Conservation (phyloP, 768 basidiomycete species). For the Pleurotus tuber-regium region DNA sequence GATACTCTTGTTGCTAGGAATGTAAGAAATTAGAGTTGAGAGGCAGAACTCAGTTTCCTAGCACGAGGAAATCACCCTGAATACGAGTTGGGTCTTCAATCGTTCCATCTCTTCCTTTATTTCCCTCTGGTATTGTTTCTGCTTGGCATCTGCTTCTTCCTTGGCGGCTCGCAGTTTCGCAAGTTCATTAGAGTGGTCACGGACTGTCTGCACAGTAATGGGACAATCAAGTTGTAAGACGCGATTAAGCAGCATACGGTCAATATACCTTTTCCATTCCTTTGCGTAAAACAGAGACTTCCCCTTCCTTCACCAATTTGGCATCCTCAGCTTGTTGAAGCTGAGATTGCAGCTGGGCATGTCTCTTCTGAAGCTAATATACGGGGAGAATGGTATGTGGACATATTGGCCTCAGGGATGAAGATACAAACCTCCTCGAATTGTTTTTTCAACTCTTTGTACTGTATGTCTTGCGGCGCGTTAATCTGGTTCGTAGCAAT, state of each 20-base stretch:
- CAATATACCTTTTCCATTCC: constrained; percentile 65
- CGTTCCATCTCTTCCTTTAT: constrained; percentile 69
- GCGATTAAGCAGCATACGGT: too few relatives aligned
- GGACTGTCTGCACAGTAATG: constrained; percentile 39
- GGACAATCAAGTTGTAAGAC: too few relatives aligned
- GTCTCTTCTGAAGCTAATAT: constrained; percentile 48
- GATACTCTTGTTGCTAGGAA: constrained; percentile 71
- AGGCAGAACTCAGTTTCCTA: too few relatives aligned
- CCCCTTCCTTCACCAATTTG: constrained; percentile 63
- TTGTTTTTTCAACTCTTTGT: constrained; percentile 10
- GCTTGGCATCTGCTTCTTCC: constrained; percentile 58
- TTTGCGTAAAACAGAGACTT: constrained; percentile 64
- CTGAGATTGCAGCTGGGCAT: constrained; percentile 41
- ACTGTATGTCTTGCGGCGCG: too few relatives aligned
- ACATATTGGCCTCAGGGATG: constrained; percentile 41
- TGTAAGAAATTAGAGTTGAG: too few relatives aligned
- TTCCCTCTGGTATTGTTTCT: constrained; percentile 54
- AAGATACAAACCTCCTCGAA: constrained; percentile 33
- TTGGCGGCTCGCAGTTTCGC: constrained; percentile 55
- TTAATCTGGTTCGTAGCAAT: too few relatives aligned
- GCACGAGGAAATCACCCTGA: constrained; percentile 69
- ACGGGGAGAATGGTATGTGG: constrained; percentile 8
- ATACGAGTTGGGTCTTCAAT: constrained; percentile 62
- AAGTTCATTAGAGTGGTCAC: constrained; percentile 58
- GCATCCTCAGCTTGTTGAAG: constrained; percentile 47